Base-by-base conservation (phyloP, 371 early-diverging fungal genomes). In the Rhizopus stolonifer region DNA sequence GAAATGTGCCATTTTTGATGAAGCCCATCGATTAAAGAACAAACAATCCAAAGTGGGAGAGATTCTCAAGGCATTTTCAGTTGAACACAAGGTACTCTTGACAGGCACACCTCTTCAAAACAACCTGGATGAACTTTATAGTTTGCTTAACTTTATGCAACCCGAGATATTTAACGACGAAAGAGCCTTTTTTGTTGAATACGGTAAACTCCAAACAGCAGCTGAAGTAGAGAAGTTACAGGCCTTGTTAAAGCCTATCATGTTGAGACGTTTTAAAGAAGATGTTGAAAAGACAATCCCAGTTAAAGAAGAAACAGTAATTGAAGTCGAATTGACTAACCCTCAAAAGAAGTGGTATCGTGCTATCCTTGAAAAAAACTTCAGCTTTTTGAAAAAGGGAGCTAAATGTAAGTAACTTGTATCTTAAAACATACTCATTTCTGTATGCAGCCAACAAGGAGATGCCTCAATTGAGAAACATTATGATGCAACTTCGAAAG, bases 11-110 rank as follows among this genome's bases (percentile, higher is more conserved):
- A 88, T 96, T 18, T 84, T 98, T 47, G 99, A 98, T 67, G 99
- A 96, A 69, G 99, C 95, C 0, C 99, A 98, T 69, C 79, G 93
- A 43, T 70, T 98, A 24, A 98, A 98, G 67, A 94, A 94, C 68
- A 83, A 79, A 67, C 60, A 70, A 32, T 74, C 74, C 47, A 74
- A 74, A 40, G 74, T 74, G 14, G 25, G 60, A 8, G 74, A 74
- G 47, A 46, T 74, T 8, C 48, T 74, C 13, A 70, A 64, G 53
- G 60, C 64, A 10, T 74, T 74, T 24, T 61, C 60, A 11, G 60
- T 74, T 18, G 70, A 70, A 24, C 74, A 74, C 26, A 74, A 74
- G 23, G 21, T 74, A 3, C 53, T 74, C 21, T 44, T 74, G 46
- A 74, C 74, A 18, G 95, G 98, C 29, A 98, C 99, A 4, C 97